These are phyloP conservation scores for Cicer chorassanicum DNA, from an alignment of 306 rosid species.

Conservation along the genomic window DNA sequence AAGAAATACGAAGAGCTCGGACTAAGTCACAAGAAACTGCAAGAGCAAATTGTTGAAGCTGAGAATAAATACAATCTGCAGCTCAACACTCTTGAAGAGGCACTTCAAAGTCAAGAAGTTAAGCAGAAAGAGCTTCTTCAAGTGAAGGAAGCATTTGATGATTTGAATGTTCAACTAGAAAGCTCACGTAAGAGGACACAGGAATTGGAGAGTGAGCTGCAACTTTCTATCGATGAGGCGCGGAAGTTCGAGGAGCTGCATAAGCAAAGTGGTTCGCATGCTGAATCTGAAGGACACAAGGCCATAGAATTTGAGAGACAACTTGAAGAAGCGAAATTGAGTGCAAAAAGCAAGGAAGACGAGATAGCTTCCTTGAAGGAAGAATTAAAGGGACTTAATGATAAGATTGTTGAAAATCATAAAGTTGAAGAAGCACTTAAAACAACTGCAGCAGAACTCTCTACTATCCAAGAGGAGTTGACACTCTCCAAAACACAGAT, in stretches of 20 bases:
- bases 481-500: slow-evolving; percentile 67
- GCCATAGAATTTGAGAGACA: slow-evolving; percentile 75
- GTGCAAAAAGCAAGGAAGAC: slow-evolving; percentile 66
- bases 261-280: slow-evolving; percentile 77
- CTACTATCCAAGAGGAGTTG: slow-evolving; percentile 73
- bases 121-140: slow-evolving; percentile 67
- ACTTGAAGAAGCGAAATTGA: slow-evolving; percentile 68
- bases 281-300: slow-evolving; percentile 74
- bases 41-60: slow-evolving; percentile 65
- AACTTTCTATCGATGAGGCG: slow-evolving; percentile 61
- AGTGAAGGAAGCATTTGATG: slow-evolving; percentile 77
- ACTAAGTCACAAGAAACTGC: slow-evolving; percentile 65
- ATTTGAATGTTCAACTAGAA: slow-evolving; percentile 66
- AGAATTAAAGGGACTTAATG: slow-evolving; percentile 75
- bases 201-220: slow-evolving; percentile 70
- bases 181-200: slow-evolving; percentile 66
- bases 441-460: slow-evolving; percentile 67
- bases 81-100: slow-evolving; percentile 67
- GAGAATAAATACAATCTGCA: slow-evolving; percentile 69
- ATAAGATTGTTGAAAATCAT: slow-evolving; percentile 69
- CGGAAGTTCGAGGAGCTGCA: slow-evolving; percentile 85
- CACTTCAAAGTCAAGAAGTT: slow-evolving; percentile 70
- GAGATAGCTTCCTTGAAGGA: slow-evolving; percentile 70
- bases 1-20: slow-evolving; percentile 69
- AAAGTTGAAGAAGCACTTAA: slow-evolving; percentile 79